Evolutionary conservation across 1,284 basidiomycete species (phyloP), one percentile per base, ranked within the genome.

Genomic region (Cryptococcus deneoformans): DNA sequence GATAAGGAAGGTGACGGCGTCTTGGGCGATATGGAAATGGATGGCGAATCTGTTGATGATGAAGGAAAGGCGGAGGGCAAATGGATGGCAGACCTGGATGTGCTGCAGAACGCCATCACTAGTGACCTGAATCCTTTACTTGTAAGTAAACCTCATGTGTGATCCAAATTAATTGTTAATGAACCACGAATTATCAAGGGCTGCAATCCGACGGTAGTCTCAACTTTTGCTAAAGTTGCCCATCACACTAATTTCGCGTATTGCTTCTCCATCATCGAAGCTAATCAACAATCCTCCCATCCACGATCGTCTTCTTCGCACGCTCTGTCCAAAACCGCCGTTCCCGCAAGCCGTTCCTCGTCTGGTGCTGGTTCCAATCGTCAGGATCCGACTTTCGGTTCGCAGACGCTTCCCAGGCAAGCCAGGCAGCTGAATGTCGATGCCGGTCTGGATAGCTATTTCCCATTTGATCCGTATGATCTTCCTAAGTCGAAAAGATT

Each of bases 391-490:
- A 20, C 20, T 20, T 20, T 20, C 20, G 20, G 20, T 20, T 20
- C 63, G 11, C 52, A 68, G 34, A 59, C 60, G 20, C 58, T 69
- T 3, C 71, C 76, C n/a, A 62, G 70, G 9, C 57, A 65, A 38
- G 72, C 73, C 4, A 63, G 76, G 36, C 74, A 77, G 57, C 53
- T 62, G 29, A 73, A 77, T 50, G 77, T 84, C 60, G 85, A 87
- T 57, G 81, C 85, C 6, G 90, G 93, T 58, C 81, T 98, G 50
- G 92, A 94, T 72, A 87, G 87, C 11, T 99, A 98, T 81, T 99
- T 99, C 81, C 96, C 96, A 0, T 99, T 99, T 73, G 96, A 99
- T 74, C 96, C 96, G 1, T 99, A 92, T 80, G 90, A 87, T 64
- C 84, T 99, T 2, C 89, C 90, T 2, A 71, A 77, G 43, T 81